Conservation (phyloP, 2,329 filamentous ascomycete genomes). For the Calcarisporium arbuscula region DNA sequence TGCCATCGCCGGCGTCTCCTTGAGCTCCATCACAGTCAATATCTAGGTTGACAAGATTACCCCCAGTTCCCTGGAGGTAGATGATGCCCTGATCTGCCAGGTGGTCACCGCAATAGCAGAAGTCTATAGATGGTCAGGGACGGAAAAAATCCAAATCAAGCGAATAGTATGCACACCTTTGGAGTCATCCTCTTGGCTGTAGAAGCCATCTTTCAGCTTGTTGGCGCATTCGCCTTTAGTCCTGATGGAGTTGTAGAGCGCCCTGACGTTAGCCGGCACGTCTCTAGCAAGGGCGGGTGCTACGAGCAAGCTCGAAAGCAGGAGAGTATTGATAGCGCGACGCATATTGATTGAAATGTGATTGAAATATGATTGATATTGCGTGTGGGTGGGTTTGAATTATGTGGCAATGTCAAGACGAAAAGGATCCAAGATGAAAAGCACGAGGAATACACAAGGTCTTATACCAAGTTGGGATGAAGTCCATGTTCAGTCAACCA, state of each 20-base stretch:
- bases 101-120: conserved; percentile 34
- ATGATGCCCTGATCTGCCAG: conserved; percentile 27
- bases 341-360: conserved; percentile 9
- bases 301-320: too few relatives aligned
- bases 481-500: too few relatives aligned
- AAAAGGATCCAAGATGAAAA: too few relatives aligned
- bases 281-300: conserved; percentile 8
- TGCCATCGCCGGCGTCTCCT: conserved; percentile 15
- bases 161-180: conserved; percentile 14
- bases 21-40: conserved; percentile 51
- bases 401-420: too few relatives aligned
- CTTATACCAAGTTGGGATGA: too few relatives aligned
- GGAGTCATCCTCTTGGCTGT: conserved; percentile 18
- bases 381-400: too few relatives aligned
- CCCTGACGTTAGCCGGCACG: conserved; percentile 17
- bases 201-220: conserved; percentile 22
- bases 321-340: conserved; percentile 2
- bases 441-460: too few relatives aligned
- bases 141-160: background rate
- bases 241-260: conserved; percentile 23
- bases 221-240: conserved; percentile 19
- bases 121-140: background rate
- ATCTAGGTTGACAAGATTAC: too few relatives aligned
- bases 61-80: conserved; percentile 35
- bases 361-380: too few relatives aligned